Conservation (phyloP, 2,329 filamentous ascomycete species). For the Exophiala oligosperma region DNA sequence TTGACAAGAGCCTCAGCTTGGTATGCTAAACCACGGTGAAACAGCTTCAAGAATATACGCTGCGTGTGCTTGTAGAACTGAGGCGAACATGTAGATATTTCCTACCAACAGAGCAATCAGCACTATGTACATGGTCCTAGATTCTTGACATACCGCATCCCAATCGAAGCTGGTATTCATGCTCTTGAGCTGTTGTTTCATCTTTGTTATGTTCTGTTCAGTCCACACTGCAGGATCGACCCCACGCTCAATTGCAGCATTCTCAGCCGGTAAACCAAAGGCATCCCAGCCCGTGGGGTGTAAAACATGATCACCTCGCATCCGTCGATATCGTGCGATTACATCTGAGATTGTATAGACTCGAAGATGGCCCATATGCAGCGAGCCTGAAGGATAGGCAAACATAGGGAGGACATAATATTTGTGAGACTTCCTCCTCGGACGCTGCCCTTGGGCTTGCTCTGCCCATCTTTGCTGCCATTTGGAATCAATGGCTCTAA, state of each 20-base stretch:
- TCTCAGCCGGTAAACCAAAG: conserved; percentile 87
- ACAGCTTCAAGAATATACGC: conserved; percentile 75
- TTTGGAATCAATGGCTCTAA: conserved; percentile 52
- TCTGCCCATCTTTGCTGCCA: conserved; percentile 54
- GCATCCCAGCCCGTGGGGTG: conserved; percentile 96
- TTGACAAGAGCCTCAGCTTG: conserved; percentile 83
- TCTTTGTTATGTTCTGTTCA: conserved; percentile 72
- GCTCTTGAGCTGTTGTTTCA: conserved; percentile 75
- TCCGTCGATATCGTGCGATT: conserved; percentile 70
- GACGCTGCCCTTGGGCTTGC: background rate
- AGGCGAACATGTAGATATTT: conserved; percentile 80
- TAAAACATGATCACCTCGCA: conserved; percentile 73
- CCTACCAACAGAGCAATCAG: conserved; percentile 52
- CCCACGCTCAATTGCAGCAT: conserved; percentile 81
- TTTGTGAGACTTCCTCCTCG: conserved; percentile 34
- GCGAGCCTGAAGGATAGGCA: conserved; percentile 82
- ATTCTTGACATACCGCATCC: conserved; percentile 63
- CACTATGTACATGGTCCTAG: conserved; percentile 27
- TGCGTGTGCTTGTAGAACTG: conserved; percentile 89
- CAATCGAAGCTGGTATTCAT: conserved; percentile 87
- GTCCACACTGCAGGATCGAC: conserved; percentile 80
- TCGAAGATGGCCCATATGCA: conserved; percentile 83
- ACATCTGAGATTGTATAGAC: conserved; percentile 92
- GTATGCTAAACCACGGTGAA: conserved; percentile 74
- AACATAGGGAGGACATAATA: conserved; percentile 87